These are phyloP conservation scores for Parachlorella kessleri DNA, from an alignment of 139 green algal genomes.

Conservation along the genomic window DNA sequence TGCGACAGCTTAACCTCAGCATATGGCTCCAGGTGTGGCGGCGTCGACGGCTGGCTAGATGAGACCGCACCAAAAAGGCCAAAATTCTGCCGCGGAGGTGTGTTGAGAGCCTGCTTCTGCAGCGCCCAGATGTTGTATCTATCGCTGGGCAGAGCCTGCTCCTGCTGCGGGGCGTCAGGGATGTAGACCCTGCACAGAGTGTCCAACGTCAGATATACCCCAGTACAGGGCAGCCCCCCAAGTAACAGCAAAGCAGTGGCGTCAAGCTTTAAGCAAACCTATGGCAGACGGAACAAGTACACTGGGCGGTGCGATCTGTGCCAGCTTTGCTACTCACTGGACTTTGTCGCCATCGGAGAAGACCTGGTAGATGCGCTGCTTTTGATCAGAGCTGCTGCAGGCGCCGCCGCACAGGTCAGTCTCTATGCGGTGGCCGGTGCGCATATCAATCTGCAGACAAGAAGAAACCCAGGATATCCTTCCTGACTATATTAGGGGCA, in stretches of 20 bases:
- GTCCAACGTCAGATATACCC: not conserved
- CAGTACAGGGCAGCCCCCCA: not conserved
- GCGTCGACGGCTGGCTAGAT: not conserved
- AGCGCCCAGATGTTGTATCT: slow-evolving; percentile 25
- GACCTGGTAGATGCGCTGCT: slow-evolving; percentile 54
- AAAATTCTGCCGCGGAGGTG: not conserved
- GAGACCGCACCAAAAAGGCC: not conserved
- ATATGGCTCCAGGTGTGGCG: not conserved
- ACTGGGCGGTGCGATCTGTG: slow-evolving; percentile 39
- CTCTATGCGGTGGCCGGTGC: slow-evolving; percentile 35
- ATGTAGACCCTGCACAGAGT: slow-evolving; percentile 26
- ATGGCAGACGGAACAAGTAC: not conserved
- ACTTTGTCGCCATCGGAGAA: slow-evolving; percentile 48
- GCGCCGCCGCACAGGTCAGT: slow-evolving; percentile 23
- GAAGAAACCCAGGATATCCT: not conserved
- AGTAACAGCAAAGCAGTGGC: not conserved
- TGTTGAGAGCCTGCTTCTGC: not conserved
- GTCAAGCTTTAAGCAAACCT: not conserved
- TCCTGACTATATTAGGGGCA: not conserved
- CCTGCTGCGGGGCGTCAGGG: slow-evolving; percentile 14
- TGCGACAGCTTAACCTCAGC: not conserved
- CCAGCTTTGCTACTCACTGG: no score
- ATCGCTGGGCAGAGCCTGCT: slow-evolving; percentile 24
- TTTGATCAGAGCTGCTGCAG: slow-evolving; percentile 27
- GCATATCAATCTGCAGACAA: slow-evolving; percentile 27